These are phyloP conservation scores for Verticillium klebahnii DNA, from an alignment of 2,329 filamentous ascomycete species.

Conservation along the genomic window DNA sequence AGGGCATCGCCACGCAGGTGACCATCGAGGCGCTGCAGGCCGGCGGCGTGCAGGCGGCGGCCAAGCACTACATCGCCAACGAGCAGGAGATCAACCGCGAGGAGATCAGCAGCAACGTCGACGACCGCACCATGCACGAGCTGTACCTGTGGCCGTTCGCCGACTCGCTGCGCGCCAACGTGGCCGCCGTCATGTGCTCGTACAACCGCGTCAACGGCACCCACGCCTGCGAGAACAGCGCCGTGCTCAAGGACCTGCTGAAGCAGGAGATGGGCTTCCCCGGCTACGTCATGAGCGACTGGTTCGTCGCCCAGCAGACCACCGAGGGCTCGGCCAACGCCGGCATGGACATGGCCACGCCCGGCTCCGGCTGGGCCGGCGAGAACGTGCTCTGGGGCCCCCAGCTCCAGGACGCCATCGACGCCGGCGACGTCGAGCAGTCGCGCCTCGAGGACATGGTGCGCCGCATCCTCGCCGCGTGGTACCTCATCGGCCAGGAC, in stretches of 20 bases:
- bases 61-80: constrained; percentile 62
- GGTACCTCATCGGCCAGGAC: constrained; percentile 54
- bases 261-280: constrained; percentile 73
- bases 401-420: constrained; percentile 46
- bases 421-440: constrained; percentile 52
- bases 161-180: constrained; percentile 62
- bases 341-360: constrained; percentile 81
- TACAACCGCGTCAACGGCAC: constrained; percentile 69
- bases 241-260: constrained; percentile 55
- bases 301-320: constrained; percentile 67
- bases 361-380: constrained; percentile 57
- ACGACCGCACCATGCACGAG: constrained; percentile 65
- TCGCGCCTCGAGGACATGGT: constrained; percentile 64
- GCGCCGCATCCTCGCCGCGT: constrained; percentile 57
- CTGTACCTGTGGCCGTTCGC: constrained; percentile 65
- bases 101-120: constrained; percentile 50
- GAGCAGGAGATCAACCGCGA: constrained; percentile 62
- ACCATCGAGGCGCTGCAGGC: constrained; percentile 56
- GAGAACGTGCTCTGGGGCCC: constrained; percentile 51
- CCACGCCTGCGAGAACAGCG: constrained; percentile 62
- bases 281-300: constrained; percentile 58
- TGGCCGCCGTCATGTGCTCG: constrained; percentile 66
- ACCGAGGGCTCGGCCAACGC: constrained; percentile 61
- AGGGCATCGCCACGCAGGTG: constrained; percentile 57
- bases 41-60: constrained; percentile 31